A percentile compares a stretch with the other conserved stretches of the same genome.
phyloP scores from a whole-genome alignment of 371 early-diverging fungal genomes.

The Lichtheimia hyalospora region DNA sequence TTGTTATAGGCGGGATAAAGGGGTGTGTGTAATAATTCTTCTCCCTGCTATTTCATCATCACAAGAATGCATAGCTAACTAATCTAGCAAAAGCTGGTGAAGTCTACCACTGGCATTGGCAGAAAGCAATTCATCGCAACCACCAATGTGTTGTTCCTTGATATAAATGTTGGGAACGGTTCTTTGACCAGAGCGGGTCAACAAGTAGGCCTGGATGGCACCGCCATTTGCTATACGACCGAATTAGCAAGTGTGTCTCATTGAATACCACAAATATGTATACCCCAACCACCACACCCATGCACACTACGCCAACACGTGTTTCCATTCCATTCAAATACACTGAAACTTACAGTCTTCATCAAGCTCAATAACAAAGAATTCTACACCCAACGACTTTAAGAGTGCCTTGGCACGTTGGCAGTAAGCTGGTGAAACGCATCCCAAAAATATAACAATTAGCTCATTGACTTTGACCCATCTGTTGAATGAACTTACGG shows the following conservation, averaged over 20 bases:
- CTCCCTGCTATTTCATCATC: too few relatives aligned
- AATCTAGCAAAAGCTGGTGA: conserved; percentile 35
- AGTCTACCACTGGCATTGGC: conserved; percentile 56
- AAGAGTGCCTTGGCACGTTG: conserved; percentile 61
- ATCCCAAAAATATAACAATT: background rate
- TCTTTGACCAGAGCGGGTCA: conserved; percentile 68
- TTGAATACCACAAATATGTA: conserved; percentile 11
- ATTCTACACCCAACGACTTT: conserved; percentile 32
- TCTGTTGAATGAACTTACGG: conserved; percentile 36
- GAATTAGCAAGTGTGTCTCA: background rate
- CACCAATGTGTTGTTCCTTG: conserved; percentile 75
- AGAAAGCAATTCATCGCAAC: conserved; percentile 63
- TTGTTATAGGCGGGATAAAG: too few relatives aligned
- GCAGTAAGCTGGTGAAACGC: conserved; percentile 61
- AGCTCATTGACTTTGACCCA: background rate
- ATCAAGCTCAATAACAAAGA: conserved; percentile 54
- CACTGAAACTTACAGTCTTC: conserved; percentile 14
- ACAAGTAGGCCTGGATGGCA: conserved; percentile 71
- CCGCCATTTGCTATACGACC: conserved; percentile 52
- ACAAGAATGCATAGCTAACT: background rate
- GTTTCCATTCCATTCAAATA: background rate
- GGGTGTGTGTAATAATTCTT: too few relatives aligned
- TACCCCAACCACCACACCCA: background rate
- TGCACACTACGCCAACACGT: background rate
- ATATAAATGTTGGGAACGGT: conserved; percentile 91